Evolutionary conservation across 805 yeast genomes (phyloP).

Genomic region (Starmerella vitae): DNA sequence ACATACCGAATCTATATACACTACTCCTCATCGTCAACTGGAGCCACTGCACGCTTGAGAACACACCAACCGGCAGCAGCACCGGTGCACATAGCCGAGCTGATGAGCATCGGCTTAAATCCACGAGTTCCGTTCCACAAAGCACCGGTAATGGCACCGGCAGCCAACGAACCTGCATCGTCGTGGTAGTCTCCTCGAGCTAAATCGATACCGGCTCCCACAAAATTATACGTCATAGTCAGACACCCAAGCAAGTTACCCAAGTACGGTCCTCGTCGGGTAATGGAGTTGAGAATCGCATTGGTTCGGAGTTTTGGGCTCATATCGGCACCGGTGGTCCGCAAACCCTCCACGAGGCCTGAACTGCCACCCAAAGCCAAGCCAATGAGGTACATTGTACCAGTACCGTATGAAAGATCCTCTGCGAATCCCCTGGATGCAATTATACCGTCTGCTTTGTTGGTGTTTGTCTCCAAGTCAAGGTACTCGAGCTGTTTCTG

Average conservation of each 20-base stretch:
- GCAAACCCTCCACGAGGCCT: slow-evolving; percentile 79
- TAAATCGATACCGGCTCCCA: slow-evolving; percentile 66
- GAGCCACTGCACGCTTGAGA: slow-evolving; percentile 35
- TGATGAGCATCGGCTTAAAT: slow-evolving; percentile 70
- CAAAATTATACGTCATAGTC: slow-evolving; percentile 75
- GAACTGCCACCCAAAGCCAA: slow-evolving; percentile 80
- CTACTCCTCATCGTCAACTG: slow-evolving; percentile 19
- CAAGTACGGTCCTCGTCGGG: slow-evolving; percentile 89
- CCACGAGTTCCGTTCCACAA: slow-evolving; percentile 79
- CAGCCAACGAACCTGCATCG: slow-evolving; percentile 62
- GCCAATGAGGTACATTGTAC: slow-evolving; percentile 73
- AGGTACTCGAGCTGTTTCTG: slow-evolving; percentile 69
- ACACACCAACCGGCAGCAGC: slow-evolving; percentile 93
- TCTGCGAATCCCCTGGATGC: slow-evolving; percentile 98
- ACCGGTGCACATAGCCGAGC: slow-evolving; percentile 72
- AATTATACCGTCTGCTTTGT: slow-evolving; percentile 58
- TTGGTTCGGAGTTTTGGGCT: slow-evolving; percentile 74
- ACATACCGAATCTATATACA: slow-evolving; percentile 4
- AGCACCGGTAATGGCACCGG: slow-evolving; percentile 91
- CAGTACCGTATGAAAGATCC: slow-evolving; percentile 95
- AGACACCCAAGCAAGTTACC: slow-evolving; percentile 94
- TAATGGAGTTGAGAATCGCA: slow-evolving; percentile 79
- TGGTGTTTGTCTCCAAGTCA: slow-evolving; percentile 47
- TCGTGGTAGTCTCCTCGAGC: slow-evolving; percentile 76
- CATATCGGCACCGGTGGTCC: slow-evolving; percentile 58